phyloP scores from a whole-genome alignment of 495 filamentous ascomycete genomes.

The Talaromyces adpressus region DNA sequence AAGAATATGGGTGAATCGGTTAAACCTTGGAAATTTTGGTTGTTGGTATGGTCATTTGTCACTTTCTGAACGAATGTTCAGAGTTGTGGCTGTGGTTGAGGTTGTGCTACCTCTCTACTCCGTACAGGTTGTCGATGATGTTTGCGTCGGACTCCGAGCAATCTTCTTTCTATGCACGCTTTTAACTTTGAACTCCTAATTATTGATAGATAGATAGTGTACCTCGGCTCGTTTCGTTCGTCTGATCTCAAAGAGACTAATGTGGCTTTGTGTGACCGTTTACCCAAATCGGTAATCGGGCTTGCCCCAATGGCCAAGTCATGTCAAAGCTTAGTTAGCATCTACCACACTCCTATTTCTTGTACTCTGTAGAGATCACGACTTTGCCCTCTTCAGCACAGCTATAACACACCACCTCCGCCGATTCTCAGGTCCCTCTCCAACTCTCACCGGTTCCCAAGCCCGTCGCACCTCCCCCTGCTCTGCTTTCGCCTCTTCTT shows the following conservation, averaged over 20 bases:
- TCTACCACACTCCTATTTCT: not conserved
- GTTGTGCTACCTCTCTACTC: no score
- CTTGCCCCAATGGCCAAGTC: not conserved
- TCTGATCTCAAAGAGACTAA: not conserved
- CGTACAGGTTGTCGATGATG: not conserved
- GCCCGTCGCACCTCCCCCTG: slow-evolving; percentile 44
- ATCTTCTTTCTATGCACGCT: not conserved
- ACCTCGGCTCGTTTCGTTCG: not conserved
- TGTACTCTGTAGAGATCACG: no score
- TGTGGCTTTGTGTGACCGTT: not conserved
- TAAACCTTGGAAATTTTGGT: not conserved
- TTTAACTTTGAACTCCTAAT: not conserved
- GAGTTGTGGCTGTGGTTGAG: no score
- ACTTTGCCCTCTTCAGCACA: slow-evolving; percentile 38
- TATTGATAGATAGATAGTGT: not conserved
- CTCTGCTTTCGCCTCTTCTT: slow-evolving; percentile 31
- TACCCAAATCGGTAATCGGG: not conserved
- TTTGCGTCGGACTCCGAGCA: not conserved
- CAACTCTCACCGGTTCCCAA: slow-evolving; percentile 49
- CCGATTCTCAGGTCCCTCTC: slow-evolving; percentile 59
- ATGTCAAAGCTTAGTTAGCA: not conserved
- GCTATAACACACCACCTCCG: slow-evolving; percentile 76
- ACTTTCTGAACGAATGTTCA: no score
- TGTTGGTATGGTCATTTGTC: not conserved
- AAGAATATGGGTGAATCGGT: not conserved